These are phyloP conservation scores for Lachancea sp. DNA, from an alignment of 805 yeast genomes.

Conservation along the genomic window DNA sequence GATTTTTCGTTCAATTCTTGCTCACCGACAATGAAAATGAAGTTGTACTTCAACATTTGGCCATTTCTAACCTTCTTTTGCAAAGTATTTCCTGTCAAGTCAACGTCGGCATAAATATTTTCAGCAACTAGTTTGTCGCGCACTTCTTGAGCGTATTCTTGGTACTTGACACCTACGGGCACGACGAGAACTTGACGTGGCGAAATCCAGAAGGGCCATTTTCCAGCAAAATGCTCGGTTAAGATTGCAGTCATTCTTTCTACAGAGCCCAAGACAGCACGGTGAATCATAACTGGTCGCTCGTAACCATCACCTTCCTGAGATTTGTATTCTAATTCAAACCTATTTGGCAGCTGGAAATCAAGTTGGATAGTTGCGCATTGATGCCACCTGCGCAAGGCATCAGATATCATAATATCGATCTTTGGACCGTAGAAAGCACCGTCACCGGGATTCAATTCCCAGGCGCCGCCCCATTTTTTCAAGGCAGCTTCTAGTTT, in stretches of 20 bases:
- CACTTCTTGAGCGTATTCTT: conserved; percentile 81
- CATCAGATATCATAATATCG: conserved; percentile 92
- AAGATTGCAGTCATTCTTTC: conserved; percentile 99
- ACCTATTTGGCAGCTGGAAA: conserved; percentile 95
- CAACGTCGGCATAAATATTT: conserved; percentile 90
- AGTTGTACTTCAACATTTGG: conserved; percentile 89
- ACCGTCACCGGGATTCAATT: conserved; percentile 94
- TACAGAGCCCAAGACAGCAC: conserved; percentile 96
- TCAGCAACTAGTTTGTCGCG: conserved; percentile 59
- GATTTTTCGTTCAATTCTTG: conserved; percentile 73
- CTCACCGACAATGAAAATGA: conserved; percentile 94
- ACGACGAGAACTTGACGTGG: conserved; percentile 96
- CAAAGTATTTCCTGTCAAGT: conserved; percentile 88
- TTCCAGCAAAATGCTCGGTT: conserved; percentile 97
- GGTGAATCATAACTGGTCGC: conserved; percentile 98
- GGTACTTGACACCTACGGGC: conserved; percentile 93
- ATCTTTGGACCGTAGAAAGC: conserved; percentile 95
- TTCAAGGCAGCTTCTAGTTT: conserved; percentile 78
- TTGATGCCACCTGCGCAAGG: conserved; percentile 94
- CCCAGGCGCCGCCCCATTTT: conserved; percentile 87
- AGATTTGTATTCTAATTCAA: conserved; percentile 80
- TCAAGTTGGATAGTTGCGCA: conserved; percentile 98
- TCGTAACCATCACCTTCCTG: conserved; percentile 41
- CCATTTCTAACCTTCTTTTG: conserved; percentile 98
- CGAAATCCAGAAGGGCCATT: conserved; percentile 99